Base-by-base conservation (phyloP, 768 basidiomycete species). In the Fomitopsis serialis region DNA sequence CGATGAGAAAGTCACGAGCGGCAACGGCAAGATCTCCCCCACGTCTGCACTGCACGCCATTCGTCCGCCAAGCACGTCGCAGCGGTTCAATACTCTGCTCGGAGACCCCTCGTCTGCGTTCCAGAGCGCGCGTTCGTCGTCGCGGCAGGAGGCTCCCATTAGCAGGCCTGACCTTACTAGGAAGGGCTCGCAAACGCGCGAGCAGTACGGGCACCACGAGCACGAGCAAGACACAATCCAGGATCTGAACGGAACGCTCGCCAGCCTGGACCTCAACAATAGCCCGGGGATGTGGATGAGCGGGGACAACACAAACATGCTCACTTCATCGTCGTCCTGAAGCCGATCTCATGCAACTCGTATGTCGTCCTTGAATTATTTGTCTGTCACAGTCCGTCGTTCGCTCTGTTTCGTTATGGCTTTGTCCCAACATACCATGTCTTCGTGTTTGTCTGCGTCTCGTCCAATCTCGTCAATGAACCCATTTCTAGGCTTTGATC, bases 201-300 rank as follows among this genome's bases (percentile, higher is more conserved):
- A 61, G 44, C 59, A 60, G 19, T 55, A 47, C 52, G 7, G 45
- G 6, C 23, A 37, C 24, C 49, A 58, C n/a, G 55, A 58, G 0
- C 62, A 70, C 54, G 80, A 80, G 46, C 72, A 75, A 17, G 83
- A 85, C 54, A 48, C 66, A 27, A 77, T 91, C 58, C 79, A 80
- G 36, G 87, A 89, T 67, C 67, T 92, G 49, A 90, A 87, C 60
- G 84, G 85, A 21, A 88, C 84, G 25, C 74, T 92, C 36, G 86
- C 89, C 32, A 88, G 83, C 65, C 70, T 91, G 53, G 85, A 84
- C 61, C 70, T 91, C 52, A 85, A 84, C 61, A 23, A 48, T 19
- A 54, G 48, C 42, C 66, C 63, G 52, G 64, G 54, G 27, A 65
- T 66, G n/a, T 73, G 72, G 72, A 68, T 59, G 54, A 52, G 60